Evolutionary conservation across 75 land plant species (phyloP), one percentile per base, ranked within the genome.

Genomic region (Picea glauca): DNA sequence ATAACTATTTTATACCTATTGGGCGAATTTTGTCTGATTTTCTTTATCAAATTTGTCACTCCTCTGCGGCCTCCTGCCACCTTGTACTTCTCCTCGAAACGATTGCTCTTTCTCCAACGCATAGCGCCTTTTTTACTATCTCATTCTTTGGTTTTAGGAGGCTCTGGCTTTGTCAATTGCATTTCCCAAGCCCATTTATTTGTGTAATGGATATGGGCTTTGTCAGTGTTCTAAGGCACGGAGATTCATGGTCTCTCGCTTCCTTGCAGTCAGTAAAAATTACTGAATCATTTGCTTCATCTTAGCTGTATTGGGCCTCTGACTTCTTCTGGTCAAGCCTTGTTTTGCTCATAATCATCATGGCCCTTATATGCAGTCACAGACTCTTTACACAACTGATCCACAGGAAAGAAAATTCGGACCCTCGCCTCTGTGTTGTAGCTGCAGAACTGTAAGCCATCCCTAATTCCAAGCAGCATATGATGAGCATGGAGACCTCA

Each of bases 191-290:
- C 72, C 50, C 72, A 68, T 68, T 50, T 50, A 50, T 50, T 43
- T 68, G 72, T 68, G 46, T 68, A 17, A 70, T 40, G 73, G 50
- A 70, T 70, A 70, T 70, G n/a, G 50, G 50, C 54, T 70, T 70
- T 70, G 73, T 70, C 73, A 70, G 73, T n/a, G 73, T 70, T n/a
- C 13, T 43, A 70, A 70, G 73, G 73, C 73, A 70, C 73, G 43
- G 54, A 70, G 46, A n/a, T 20, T 43, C 73, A 70, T 70, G 73
- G 23, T n/a, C 20, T 70, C 73, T 70, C 43, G 54, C 9, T 50
- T 50, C 54, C 54, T 50, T 50, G 54, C 54, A 50, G 54, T 50
- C 54, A 50, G 54, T 50, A 50, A 50, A 70, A 43, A 70, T 70
- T 70, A 20, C 73, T 70, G 73, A 70, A 70, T 70, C 54, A 40